A percentile compares a stretch with the other conserved stretches of the same genome.
phyloP scores from a whole-genome alignment of 495 filamentous ascomycete genomes.

The Penicillium turbatum region DNA sequence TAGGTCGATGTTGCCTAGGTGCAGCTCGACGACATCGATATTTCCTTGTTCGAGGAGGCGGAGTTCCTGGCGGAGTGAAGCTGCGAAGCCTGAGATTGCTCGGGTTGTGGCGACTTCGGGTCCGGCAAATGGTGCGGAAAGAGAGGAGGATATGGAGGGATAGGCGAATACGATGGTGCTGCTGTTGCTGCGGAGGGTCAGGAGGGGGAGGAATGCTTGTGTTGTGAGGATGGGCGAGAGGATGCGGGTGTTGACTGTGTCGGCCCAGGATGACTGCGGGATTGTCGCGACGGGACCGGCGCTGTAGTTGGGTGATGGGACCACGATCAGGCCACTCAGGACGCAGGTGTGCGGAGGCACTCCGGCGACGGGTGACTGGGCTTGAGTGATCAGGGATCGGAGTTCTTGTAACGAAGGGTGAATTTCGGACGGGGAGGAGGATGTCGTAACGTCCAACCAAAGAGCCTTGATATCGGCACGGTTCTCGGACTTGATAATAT shows the following conservation, averaged over 20 bases:
- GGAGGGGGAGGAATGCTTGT: constrained; percentile 79
- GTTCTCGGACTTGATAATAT: constrained; percentile 66
- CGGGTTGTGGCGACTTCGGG: constrained; percentile 75
- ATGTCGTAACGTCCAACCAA: constrained; percentile 72
- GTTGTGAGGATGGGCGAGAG: constrained; percentile 83
- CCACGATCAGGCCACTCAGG: constrained; percentile 72
- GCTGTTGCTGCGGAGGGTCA: constrained; percentile 50
- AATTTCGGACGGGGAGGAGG: constrained; percentile 51
- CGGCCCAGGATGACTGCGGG: constrained; percentile 74
- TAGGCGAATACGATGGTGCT: constrained; percentile 74
- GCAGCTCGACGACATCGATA: constrained; percentile 76
- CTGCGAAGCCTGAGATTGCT: constrained; percentile 74
- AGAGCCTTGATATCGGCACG: constrained; percentile 77
- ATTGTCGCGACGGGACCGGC: constrained; percentile 78
- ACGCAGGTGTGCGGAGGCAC: constrained; percentile 68
- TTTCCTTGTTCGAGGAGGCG: constrained; percentile 40
- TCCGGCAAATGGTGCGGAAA: constrained; percentile 78
- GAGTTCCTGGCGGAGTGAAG: constrained; percentile 73
- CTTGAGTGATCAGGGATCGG: constrained; percentile 58
- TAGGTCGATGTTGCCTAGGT: constrained; percentile 81
- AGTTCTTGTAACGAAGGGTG: constrained; percentile 50
- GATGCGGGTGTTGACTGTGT: constrained; percentile 86
- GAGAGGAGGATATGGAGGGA: constrained; percentile 75
- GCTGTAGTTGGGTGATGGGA: constrained; percentile 57
- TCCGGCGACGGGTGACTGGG: constrained; percentile 66